Percentiles rank a stretch among this genome's conserved stretches.
phyloP scores from a whole-genome alignment of 768 basidiomycete species.

The Lyophyllum shimeji region DNA sequence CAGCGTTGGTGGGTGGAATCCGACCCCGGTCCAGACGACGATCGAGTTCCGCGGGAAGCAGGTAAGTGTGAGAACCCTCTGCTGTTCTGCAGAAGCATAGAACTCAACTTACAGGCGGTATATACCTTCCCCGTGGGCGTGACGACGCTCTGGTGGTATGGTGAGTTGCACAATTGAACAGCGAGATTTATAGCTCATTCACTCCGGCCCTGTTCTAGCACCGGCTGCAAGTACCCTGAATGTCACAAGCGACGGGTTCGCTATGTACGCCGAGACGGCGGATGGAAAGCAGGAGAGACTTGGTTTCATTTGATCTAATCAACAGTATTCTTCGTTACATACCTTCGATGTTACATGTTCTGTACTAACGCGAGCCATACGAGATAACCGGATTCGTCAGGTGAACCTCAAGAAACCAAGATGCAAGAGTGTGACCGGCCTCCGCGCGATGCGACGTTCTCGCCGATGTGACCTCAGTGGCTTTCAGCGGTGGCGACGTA shows the following conservation, averaged over 20 bases:
- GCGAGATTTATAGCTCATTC: not conserved
- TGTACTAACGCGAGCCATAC: too few relatives aligned
- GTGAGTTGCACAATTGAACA: constrained; percentile 13
- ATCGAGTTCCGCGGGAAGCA: constrained; percentile 64
- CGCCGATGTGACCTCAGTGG: too few relatives aligned
- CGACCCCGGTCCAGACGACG: constrained; percentile 49
- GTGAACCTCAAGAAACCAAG: too few relatives aligned
- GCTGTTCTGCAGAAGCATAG: not conserved
- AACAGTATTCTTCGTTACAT: not conserved
- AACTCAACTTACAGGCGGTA: constrained; percentile 38
- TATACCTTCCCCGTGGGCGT: constrained; percentile 82
- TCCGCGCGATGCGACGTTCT: too few relatives aligned
- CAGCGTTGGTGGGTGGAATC: constrained; percentile 48
- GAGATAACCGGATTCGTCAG: too few relatives aligned
- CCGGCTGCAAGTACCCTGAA: not conserved
- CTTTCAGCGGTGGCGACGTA: too few relatives aligned
- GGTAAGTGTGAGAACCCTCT: constrained; percentile 27
- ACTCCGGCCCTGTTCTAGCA: not conserved
- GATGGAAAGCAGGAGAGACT: not conserved
- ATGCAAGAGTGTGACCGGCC: too few relatives aligned
- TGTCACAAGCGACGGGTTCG: not conserved
- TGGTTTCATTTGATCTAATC: not conserved
- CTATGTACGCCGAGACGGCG: not conserved
- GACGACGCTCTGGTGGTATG: constrained; percentile 50
- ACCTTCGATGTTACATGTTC: not conserved